Evolutionary conservation across 192 early-diverging fungal genomes (phyloP).

Genomic region (Rhizophagus prolifer): DNA sequence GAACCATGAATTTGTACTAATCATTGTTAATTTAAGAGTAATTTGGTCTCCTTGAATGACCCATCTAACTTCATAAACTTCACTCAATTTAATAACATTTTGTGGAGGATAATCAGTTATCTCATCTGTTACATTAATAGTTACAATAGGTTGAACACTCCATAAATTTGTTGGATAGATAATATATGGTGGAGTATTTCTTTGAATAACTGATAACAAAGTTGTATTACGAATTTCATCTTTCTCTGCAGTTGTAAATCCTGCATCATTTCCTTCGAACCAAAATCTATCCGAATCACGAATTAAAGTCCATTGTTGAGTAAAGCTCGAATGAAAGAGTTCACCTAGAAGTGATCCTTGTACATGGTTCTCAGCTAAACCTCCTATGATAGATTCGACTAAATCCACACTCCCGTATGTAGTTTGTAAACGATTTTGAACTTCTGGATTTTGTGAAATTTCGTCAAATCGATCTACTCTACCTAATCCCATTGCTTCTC

Average conservation of each 20-base stretch:
- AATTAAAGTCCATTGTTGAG: conserved; percentile 38
- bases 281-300: conserved; percentile 55
- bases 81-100: not conserved
- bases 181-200: not conserved
- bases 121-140: not conserved
- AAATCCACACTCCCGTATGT: conserved; percentile 12
- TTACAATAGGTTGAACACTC: not conserved
- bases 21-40: not conserved
- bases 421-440: conserved; percentile 1
- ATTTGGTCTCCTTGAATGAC: not conserved
- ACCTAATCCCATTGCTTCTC: not conserved
- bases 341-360: not conserved
- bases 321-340: not conserved
- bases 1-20: conserved; percentile 7
- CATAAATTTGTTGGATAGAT: not conserved
- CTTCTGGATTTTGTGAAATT: conserved; percentile 13
- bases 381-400: conserved; percentile 26
- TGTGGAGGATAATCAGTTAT: not conserved
- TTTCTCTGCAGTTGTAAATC: conserved; percentile 41
- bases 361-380: conserved; percentile 11
- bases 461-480: not conserved
- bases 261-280: conserved; percentile 40
- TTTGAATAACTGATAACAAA: conserved; percentile 13
- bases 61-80: not conserved
- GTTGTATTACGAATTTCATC: conserved; percentile 29